A percentile compares a stretch with the other conserved stretches of the same genome.
Conservation (phyloP, 306 rosid genomes). For the Trichosanthes truncata region DNA sequence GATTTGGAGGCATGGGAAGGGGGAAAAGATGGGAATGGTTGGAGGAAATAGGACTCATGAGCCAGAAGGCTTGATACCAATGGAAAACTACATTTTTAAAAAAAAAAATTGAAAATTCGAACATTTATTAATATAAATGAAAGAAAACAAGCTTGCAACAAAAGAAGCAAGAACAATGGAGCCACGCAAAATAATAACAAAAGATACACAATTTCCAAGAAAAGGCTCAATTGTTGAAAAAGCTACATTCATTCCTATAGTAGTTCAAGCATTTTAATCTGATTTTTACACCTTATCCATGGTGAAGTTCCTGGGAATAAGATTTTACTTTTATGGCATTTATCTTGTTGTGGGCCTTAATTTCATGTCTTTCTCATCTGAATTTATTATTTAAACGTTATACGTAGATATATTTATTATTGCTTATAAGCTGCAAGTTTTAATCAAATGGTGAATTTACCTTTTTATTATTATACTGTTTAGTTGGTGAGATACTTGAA, state of each 20-base stretch:
- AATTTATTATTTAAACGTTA: not conserved
- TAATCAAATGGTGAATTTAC: not conserved
- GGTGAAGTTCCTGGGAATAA: not conserved
- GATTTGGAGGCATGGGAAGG: not conserved
- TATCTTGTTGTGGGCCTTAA: not conserved
- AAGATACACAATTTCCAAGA: not conserved
- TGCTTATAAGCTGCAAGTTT: not conserved
- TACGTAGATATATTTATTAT: not conserved
- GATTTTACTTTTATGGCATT: constrained; percentile 1
- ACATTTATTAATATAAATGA: not conserved
- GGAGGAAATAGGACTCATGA: not conserved
- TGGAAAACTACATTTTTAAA: not conserved
- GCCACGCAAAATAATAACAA: not conserved
- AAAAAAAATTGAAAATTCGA: not conserved
- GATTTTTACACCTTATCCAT: not conserved
- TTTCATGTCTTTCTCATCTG: not conserved
- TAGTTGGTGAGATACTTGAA: constrained; percentile 97
- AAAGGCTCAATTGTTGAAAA: not conserved
- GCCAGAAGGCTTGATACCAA: not conserved
- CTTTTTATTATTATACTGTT: constrained; percentile 21
- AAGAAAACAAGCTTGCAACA: not conserved
- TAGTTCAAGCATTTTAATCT: not conserved
- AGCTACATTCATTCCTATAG: not conserved
- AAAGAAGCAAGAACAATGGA: not conserved
- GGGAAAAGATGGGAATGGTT: not conserved